These are phyloP conservation scores for Fusarium sp. DNA, from an alignment of 2,329 filamentous ascomycete species.

Conservation along the genomic window DNA sequence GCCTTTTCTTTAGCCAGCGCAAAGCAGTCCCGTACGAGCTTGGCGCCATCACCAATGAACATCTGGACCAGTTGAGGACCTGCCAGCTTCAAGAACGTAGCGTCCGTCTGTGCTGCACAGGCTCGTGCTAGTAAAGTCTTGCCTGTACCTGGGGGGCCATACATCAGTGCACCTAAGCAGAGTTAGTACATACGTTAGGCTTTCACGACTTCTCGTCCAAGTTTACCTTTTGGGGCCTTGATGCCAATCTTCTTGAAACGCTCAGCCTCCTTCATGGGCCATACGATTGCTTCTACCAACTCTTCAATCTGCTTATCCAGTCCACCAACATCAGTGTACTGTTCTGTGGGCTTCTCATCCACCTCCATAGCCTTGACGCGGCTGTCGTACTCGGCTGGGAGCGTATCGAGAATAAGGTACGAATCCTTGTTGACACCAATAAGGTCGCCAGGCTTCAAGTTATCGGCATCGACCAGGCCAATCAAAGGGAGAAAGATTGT, in stretches of 20 bases:
- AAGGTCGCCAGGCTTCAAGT: conserved; percentile 92
- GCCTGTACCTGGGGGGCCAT: conserved; percentile 89
- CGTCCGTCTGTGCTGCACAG: conserved; percentile 96
- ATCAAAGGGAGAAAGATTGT: conserved; percentile 99
- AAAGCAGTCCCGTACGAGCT: conserved; percentile 97
- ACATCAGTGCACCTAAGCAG: conserved; percentile 97
- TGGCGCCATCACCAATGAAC: conserved; percentile 99
- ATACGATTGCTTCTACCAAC: conserved; percentile 96
- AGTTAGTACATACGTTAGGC: conserved; percentile 71
- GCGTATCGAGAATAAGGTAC: conserved; percentile 94
- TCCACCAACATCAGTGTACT: conserved; percentile 97
- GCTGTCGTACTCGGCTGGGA: conserved; percentile 98
- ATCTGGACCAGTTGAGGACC: conserved; percentile 98
- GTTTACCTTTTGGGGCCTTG: conserved; percentile 93
- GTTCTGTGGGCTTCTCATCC: conserved; percentile 98
- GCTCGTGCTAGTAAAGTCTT: conserved; percentile 94
- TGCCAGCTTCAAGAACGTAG: conserved; percentile 97
- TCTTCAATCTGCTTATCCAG: conserved; percentile 99
- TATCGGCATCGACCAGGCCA: conserved; percentile 93
- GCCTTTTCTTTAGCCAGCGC: conserved; percentile 98
- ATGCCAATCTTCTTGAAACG: conserved; percentile 99
- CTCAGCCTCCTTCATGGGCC: conserved; percentile 99
- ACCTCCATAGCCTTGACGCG: conserved; percentile 99
- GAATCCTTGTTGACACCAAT: conserved; percentile 99
- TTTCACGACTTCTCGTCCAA: conserved; percentile 59